phyloP scores from a whole-genome alignment of 2,329 filamentous ascomycete genomes.

The Cephalotrichum gorgonifer region DNA sequence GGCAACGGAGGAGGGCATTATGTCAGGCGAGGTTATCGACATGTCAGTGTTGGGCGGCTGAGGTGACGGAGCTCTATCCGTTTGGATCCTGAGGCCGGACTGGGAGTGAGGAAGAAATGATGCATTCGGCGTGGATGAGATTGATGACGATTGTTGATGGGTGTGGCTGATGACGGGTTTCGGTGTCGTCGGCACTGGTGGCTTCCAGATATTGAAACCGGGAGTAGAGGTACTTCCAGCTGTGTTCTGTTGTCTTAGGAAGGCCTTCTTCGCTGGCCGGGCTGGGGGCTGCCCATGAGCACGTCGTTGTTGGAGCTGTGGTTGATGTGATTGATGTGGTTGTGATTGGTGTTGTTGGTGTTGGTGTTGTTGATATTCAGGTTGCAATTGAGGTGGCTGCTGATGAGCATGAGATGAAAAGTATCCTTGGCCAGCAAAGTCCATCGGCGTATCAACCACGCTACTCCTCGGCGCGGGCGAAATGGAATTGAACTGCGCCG shows the following conservation, averaged over 20 bases:
- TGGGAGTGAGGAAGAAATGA: slow-evolving; percentile 9
- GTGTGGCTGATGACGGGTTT: slow-evolving; percentile 20
- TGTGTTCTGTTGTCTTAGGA: slow-evolving; percentile 1
- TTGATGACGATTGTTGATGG: not conserved
- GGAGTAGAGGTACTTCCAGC: slow-evolving; percentile 1
- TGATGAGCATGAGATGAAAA: not conserved
- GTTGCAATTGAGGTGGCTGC: slow-evolving; percentile 11
- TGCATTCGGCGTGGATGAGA: not conserved
- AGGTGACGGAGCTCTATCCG: slow-evolving; percentile 4
- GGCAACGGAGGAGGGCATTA: not conserved
- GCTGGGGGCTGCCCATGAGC: slow-evolving; percentile 6
- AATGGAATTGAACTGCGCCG: not conserved
- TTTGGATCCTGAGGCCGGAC: slow-evolving; percentile 9
- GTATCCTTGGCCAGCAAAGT: slow-evolving; percentile 1
- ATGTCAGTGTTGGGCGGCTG: slow-evolving; percentile 2
- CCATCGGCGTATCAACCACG: slow-evolving; percentile 3
- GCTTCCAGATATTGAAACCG: slow-evolving; percentile 21
- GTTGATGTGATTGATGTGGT: slow-evolving; percentile 8
- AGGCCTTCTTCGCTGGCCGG: slow-evolving; percentile 3
- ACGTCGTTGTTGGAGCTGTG: slow-evolving; percentile 12
- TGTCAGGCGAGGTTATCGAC: slow-evolving; percentile 4
- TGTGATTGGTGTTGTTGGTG: slow-evolving; percentile 11
- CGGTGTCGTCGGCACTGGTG: slow-evolving; percentile 26
- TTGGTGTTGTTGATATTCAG: slow-evolving; percentile 2
- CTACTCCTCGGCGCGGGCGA: not conserved